A percentile compares a stretch with the other conserved stretches of the same genome.
Conservation (phyloP, 768 basidiomycete genomes). For the Neoboletus subvelutipes region DNA sequence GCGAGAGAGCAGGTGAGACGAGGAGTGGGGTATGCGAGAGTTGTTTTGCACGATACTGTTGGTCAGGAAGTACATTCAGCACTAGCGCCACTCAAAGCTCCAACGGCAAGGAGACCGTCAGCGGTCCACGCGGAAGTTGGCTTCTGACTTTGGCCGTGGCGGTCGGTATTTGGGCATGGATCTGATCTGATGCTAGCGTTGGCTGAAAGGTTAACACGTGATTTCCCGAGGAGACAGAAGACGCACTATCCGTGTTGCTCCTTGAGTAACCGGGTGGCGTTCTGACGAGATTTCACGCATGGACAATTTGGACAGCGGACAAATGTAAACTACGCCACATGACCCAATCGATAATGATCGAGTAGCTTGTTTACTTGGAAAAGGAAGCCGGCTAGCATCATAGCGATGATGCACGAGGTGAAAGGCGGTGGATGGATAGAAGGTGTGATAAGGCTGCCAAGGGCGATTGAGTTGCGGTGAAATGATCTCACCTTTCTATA, state of each 20-base stretch:
- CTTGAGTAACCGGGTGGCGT: slow-evolving; percentile 16
- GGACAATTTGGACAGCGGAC: not conserved
- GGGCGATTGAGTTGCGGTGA: slow-evolving; percentile 11
- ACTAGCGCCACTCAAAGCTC: not conserved
- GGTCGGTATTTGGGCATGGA: slow-evolving; percentile 8
- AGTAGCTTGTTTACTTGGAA: slow-evolving; percentile 4
- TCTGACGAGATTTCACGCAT: slow-evolving; percentile 5
- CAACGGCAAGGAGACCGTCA: not conserved
- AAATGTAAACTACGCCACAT: slow-evolving; percentile 17
- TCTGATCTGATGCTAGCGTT: slow-evolving; percentile 15
- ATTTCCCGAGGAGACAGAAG: slow-evolving; percentile 17
- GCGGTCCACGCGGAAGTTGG: slow-evolving; percentile 2
- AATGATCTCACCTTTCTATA: slow-evolving; percentile 8
- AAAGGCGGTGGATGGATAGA: not conserved
- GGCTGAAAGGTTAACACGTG: not conserved
- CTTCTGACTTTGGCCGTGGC: slow-evolving; percentile 10
- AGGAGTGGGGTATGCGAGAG: slow-evolving; percentile 32
- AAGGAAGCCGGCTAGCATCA: slow-evolving; percentile 3
- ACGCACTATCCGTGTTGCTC: not conserved
- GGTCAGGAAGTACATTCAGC: slow-evolving; percentile 15
- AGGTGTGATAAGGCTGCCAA: not conserved
- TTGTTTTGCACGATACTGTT: slow-evolving; percentile 36
- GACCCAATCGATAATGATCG: slow-evolving; percentile 9
- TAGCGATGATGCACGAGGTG: slow-evolving; percentile 3
- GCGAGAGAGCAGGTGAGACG: slow-evolving; percentile 24